Evolutionary conservation across 768 basidiomycete species (phyloP).

Genomic region (Phanerodontia chrysosporium): DNA sequence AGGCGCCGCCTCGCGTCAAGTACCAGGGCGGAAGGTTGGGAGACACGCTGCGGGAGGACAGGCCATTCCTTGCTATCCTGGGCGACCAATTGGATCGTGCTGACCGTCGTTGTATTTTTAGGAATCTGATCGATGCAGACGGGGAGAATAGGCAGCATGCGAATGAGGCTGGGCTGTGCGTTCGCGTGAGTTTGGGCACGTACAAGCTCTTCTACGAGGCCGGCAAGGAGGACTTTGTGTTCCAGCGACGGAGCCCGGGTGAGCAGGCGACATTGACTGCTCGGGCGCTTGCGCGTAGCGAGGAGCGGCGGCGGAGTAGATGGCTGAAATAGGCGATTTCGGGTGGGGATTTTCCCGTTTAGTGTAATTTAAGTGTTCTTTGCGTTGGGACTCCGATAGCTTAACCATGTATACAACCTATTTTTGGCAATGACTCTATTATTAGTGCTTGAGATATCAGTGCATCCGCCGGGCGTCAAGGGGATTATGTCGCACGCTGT

Average conservation of each 20-base stretch:
- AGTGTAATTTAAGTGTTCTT: conserved; percentile 1
- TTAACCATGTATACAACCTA: neutral
- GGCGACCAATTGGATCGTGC: conserved; percentile 14
- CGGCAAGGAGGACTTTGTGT: conserved; percentile 55
- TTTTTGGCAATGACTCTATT: conserved; percentile 10
- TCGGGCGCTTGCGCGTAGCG: conserved; percentile 43
- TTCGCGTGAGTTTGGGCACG: conserved; percentile 53
- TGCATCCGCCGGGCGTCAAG: neutral
- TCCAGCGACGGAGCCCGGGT: conserved; percentile 35
- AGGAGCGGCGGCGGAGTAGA: conserved; percentile 51
- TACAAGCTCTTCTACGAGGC: conserved; percentile 71
- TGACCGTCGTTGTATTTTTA: conserved; percentile 41
- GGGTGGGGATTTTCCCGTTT: neutral
- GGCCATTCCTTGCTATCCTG: conserved; percentile 2
- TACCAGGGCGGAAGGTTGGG: neutral
- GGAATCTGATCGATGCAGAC: conserved; percentile 38
- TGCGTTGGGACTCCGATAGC: conserved; percentile 6
- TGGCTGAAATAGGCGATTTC: conserved; percentile 20
- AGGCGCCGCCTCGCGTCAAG: neutral
- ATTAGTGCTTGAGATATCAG: conserved; percentile 6
- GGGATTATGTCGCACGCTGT: conserved; percentile 5
- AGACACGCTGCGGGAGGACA: conserved; percentile 4
- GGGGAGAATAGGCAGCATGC: conserved; percentile 10
- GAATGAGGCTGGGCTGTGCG: conserved; percentile 39
- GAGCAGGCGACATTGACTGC: conserved; percentile 31